Evolutionary conservation across 768 basidiomycete species (phyloP).

Genomic region (Boletales sp.): DNA sequence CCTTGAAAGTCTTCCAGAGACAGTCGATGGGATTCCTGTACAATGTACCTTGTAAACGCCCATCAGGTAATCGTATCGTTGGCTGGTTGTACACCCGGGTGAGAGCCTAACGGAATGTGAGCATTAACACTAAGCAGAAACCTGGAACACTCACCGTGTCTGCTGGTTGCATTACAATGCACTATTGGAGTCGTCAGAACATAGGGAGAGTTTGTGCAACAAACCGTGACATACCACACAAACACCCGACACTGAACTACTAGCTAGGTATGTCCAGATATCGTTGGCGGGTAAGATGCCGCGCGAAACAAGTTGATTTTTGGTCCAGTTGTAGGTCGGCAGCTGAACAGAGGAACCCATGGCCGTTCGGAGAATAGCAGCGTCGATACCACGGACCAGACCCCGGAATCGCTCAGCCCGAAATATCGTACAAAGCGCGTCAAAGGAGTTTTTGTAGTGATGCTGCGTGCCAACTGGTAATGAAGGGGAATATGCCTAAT

Average conservation of each 20-base stretch:
- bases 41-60: constrained; percentile 66
- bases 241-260: constrained; percentile 84
- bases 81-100: constrained; percentile 98
- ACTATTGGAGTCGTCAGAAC: constrained; percentile 39
- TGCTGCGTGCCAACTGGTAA: constrained; percentile 95
- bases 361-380: constrained; percentile 88
- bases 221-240: constrained; percentile 70
- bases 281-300: constrained; percentile 73
- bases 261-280: constrained; percentile 82
- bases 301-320: constrained; percentile 66
- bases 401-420: constrained; percentile 75
- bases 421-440: constrained; percentile 81
- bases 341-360: constrained; percentile 97
- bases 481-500: constrained; percentile 87
- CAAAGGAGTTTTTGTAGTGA: constrained; percentile 78
- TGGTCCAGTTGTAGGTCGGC: constrained; percentile 93
- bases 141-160: constrained; percentile 62
- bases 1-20: constrained; percentile 90
- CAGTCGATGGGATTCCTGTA: constrained; percentile 95
- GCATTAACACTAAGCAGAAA: not conserved
- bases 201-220: not conserved
- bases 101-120: constrained; percentile 50
- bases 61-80: constrained; percentile 65
- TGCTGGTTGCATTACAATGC: constrained; percentile 91
- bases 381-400: constrained; percentile 86